Evolutionary conservation across 352 stramenopile genomes (phyloP).

Genomic region (Globisporangium emineosum): DNA sequence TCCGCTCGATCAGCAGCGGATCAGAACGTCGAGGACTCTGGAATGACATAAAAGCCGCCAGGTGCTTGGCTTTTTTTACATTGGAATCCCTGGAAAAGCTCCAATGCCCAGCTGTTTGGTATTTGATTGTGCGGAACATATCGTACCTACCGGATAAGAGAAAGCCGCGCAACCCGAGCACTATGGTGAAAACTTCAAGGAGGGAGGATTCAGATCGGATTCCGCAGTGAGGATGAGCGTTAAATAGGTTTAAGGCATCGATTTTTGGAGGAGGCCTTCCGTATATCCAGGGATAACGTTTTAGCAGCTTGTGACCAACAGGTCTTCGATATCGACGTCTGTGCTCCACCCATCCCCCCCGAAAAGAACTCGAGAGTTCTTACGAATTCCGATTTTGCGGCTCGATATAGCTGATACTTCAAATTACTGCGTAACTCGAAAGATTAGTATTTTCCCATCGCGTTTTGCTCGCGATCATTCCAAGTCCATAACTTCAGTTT

Average conservation of each 20-base stretch:
- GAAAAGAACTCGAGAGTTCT: too few relatives aligned
- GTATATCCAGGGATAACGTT: too few relatives aligned
- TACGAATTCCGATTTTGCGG: too few relatives aligned
- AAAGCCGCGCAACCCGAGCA: not conserved
- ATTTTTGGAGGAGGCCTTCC: too few relatives aligned
- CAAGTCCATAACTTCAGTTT: too few relatives aligned
- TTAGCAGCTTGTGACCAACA: too few relatives aligned
- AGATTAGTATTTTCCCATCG: too few relatives aligned
- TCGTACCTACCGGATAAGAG: constrained; percentile 2
- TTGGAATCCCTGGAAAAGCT: not conserved
- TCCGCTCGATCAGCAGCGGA: not conserved
- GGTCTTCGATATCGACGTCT: too few relatives aligned
- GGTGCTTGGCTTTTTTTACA: not conserved
- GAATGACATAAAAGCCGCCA: not conserved
- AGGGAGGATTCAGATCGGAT: not conserved
- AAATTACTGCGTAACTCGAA: too few relatives aligned
- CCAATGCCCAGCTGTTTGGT: not conserved
- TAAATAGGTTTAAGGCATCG: not conserved
- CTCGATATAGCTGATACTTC: too few relatives aligned
- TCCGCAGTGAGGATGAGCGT: not conserved
- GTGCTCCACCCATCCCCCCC: too few relatives aligned
- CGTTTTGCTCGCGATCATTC: too few relatives aligned
- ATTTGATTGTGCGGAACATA: not conserved
- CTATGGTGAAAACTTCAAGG: not conserved
- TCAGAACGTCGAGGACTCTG: not conserved